phyloP scores from a whole-genome alignment of 2,329 filamentous ascomycete genomes.

The Ambrosiella cleistominuta region DNA sequence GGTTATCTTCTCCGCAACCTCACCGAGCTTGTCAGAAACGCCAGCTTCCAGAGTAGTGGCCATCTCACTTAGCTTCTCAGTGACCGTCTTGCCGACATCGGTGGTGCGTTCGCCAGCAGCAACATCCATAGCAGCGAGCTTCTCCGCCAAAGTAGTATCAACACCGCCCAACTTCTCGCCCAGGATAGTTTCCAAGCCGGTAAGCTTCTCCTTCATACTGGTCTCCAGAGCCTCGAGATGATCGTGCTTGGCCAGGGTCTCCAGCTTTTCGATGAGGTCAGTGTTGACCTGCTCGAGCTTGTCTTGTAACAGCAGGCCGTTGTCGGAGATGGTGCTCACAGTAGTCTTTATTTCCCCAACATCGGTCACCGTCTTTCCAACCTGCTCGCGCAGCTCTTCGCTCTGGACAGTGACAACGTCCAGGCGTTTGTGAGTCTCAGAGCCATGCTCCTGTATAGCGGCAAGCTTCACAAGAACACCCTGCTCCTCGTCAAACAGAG shows the following conservation, averaged over 20 bases:
- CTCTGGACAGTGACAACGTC: conserved; percentile 10
- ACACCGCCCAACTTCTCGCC: conserved; percentile 10
- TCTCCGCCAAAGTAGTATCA: conserved; percentile 4
- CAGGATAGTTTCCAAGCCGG: conserved; percentile 6
- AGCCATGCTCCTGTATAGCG: conserved; percentile 3
- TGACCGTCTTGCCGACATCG: conserved; percentile 7
- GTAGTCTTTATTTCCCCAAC: conserved; percentile 10
- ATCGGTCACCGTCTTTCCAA: conserved; percentile 6
- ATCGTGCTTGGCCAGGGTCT: conserved; percentile 7
- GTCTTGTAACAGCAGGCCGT: conserved; percentile 11
- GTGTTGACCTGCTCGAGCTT: conserved; percentile 9
- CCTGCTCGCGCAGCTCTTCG: conserved; percentile 10
- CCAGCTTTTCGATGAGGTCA: conserved; percentile 8
- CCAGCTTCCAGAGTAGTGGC: conserved; percentile 3
- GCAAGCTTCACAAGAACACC: conserved; percentile 8
- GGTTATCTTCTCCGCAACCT: conserved; percentile 6
- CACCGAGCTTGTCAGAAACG: conserved; percentile 1
- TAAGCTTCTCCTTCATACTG: conserved; percentile 7
- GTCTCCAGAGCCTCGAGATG: conserved; percentile 6
- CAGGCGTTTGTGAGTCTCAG: conserved; percentile 11
- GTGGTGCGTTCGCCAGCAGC: background rate
- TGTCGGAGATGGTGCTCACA: conserved; percentile 7
- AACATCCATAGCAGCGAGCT: conserved; percentile 4
- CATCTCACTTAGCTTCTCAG: conserved; percentile 7
- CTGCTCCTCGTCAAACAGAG: conserved; percentile 8